Evolutionary conservation across 1,284 basidiomycete species (phyloP).

Genomic region (Ustilago lituana): DNA sequence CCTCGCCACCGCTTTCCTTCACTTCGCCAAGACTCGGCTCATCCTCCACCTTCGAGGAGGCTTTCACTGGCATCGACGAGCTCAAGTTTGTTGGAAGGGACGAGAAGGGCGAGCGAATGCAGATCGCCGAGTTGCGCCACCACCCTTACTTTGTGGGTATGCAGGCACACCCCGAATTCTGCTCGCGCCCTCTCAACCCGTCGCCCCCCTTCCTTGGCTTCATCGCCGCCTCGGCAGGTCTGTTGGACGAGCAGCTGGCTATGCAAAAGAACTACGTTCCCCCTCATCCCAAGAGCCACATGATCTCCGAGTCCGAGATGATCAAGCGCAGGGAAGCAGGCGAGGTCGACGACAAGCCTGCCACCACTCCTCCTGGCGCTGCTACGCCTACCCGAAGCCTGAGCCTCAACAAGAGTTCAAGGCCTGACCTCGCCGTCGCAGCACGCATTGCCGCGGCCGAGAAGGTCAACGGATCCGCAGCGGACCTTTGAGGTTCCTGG

Average conservation of each 20-base stretch:
- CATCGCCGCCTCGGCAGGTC: conserved; percentile 82
- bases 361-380: conserved; percentile 49
- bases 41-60: conserved; percentile 10
- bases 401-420: conserved; percentile 32
- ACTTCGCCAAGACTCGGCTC: conserved; percentile 34
- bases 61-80: conserved; percentile 36
- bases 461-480: conserved; percentile 35
- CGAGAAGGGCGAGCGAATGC: conserved; percentile 96
- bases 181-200: conserved; percentile 96
- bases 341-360: conserved; percentile 44
- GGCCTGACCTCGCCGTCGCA: conserved; percentile 37
- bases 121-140: conserved; percentile 86
- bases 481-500: conserved; percentile 11
- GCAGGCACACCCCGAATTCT: conserved; percentile 98
- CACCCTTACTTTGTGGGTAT: conserved; percentile 95
- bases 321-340: conserved; percentile 41
- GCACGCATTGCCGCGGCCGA: conserved; percentile 46
- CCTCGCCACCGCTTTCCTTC: conserved; percentile 34
- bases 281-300: conserved; percentile 70
- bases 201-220: conserved; percentile 97
- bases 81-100: conserved; percentile 85
- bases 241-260: conserved; percentile 79
- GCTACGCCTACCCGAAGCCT: conserved; percentile 43
- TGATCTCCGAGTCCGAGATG: conserved; percentile 60
- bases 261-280: conserved; percentile 73